Evolutionary conservation across 2,329 filamentous ascomycete genomes (phyloP).

Genomic region (Cadophora malorum): DNA sequence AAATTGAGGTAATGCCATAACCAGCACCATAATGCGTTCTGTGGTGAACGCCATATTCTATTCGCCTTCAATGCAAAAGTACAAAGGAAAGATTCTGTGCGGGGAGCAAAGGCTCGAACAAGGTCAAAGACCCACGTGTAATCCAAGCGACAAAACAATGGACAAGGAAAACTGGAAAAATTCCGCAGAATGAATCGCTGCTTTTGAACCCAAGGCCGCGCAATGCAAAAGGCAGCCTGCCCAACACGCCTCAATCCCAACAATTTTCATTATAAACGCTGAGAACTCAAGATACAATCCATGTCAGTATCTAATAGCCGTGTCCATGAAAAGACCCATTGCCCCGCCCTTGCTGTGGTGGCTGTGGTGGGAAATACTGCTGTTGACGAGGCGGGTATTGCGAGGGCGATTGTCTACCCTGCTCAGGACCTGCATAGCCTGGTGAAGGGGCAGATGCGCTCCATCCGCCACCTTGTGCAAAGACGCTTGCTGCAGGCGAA

Average conservation of each 20-base stretch:
- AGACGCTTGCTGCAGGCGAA: conserved; percentile 43
- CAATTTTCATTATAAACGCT: conserved; percentile 6
- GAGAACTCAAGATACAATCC: neutral
- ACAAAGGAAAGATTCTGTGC: neutral
- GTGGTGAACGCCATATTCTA: neutral
- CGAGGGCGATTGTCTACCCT: conserved; percentile 31
- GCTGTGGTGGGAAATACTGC: conserved; percentile 27
- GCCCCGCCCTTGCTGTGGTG: conserved; percentile 30
- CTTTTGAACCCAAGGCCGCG: neutral
- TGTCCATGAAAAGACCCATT: conserved; percentile 33
- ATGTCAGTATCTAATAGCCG: conserved; percentile 17
- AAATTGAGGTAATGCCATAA: neutral
- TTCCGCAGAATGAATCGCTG: neutral
- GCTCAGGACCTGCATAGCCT: conserved; percentile 24
- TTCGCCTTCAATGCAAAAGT: neutral
- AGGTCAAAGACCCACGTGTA: neutral
- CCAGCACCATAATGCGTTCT: neutral
- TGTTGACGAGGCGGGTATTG: conserved; percentile 34
- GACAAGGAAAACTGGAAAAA: neutral
- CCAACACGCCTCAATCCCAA: neutral
- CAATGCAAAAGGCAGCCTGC: neutral
- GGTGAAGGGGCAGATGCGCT: conserved; percentile 35
- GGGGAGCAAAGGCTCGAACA: neutral
- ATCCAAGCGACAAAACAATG: neutral
- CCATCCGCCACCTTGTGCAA: conserved; percentile 48